Evolutionary conservation across 2,329 filamentous ascomycete genomes (phyloP).

Genomic region (Cladobotryum mycophilum): DNA sequence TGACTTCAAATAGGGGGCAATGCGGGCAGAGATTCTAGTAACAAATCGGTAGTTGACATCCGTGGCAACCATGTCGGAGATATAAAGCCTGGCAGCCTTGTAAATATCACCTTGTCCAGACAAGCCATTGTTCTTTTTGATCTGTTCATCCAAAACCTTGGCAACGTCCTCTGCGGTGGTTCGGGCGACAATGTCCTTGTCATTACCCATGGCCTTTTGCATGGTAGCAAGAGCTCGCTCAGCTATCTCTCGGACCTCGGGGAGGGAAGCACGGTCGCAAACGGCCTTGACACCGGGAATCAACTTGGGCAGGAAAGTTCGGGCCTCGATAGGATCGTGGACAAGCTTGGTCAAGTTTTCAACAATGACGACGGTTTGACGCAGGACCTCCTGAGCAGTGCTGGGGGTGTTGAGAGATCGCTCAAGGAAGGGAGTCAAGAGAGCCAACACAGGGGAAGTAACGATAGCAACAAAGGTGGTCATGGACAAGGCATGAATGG

Average conservation of each 20-base stretch:
- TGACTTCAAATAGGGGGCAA: conserved; percentile 69
- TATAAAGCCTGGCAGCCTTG: conserved; percentile 63
- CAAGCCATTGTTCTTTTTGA: conserved; percentile 63
- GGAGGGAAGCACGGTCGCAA: conserved; percentile 79
- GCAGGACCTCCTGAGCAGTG: conserved; percentile 87
- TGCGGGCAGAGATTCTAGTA: conserved; percentile 60
- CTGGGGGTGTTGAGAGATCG: conserved; percentile 85
- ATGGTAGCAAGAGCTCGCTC: conserved; percentile 78
- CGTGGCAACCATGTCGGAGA: conserved; percentile 79
- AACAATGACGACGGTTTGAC: conserved; percentile 92
- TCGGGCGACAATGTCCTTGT: conserved; percentile 59
- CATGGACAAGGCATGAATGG: conserved; percentile 91
- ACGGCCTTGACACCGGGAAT: conserved; percentile 90
- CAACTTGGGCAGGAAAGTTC: conserved; percentile 90
- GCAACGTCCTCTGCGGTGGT: conserved; percentile 67
- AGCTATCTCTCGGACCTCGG: conserved; percentile 88
- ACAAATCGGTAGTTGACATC: conserved; percentile 79
- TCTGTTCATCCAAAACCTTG: conserved; percentile 66
- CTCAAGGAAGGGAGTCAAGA: conserved; percentile 91
- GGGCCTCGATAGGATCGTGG: conserved; percentile 87
- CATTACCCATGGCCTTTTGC: conserved; percentile 81
- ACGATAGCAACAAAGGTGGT: conserved; percentile 98
- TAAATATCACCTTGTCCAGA: conserved; percentile 56
- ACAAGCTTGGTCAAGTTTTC: conserved; percentile 98
- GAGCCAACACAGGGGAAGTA: conserved; percentile 87